Evolutionary conservation across 1,139 yeast genomes (phyloP).

Genomic region (Blastobotrys aristatus): DNA sequence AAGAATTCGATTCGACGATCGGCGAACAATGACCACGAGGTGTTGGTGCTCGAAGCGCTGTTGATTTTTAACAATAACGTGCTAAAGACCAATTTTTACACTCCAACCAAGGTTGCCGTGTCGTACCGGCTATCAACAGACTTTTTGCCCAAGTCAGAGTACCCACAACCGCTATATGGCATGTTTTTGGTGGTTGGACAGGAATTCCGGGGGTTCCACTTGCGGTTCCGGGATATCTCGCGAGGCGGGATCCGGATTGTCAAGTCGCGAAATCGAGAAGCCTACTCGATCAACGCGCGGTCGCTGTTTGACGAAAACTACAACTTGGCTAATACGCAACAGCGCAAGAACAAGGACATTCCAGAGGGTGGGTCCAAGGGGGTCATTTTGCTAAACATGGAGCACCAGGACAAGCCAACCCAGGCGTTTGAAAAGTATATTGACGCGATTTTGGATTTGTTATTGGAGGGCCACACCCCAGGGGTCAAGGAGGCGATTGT

Average conservation of each 20-base stretch:
- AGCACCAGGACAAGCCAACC: conserved; percentile 75
- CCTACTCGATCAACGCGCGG: conserved; percentile 78
- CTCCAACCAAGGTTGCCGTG: conserved; percentile 90
- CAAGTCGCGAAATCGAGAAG: conserved; percentile 78
- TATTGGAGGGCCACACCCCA: conserved; percentile 65
- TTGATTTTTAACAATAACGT: conserved; percentile 80
- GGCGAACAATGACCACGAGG: conserved; percentile 76
- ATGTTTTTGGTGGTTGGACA: conserved; percentile 95
- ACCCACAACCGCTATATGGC: conserved; percentile 89
- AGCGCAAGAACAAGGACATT: conserved; percentile 93
- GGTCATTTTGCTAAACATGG: conserved; percentile 74
- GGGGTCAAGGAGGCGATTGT: conserved; percentile 83
- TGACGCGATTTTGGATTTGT: conserved; percentile 82
- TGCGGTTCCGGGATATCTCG: conserved; percentile 94
- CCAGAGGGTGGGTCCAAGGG: conserved; percentile 99
- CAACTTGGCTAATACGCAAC: conserved; percentile 94
- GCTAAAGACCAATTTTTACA: conserved; percentile 89
- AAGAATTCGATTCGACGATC: conserved; percentile 60
- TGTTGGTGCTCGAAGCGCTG: conserved; percentile 75
- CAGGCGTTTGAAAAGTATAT: conserved; percentile 90
- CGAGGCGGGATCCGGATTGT: conserved; percentile 98
- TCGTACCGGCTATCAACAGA: conserved; percentile 87
- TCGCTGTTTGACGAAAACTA: conserved; percentile 94
- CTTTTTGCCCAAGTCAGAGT: conserved; percentile 78
- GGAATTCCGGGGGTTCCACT: conserved; percentile 96